These are phyloP conservation scores for Colletotrichum sp. DNA, from an alignment of 2,329 filamentous ascomycete genomes.

Conservation along the genomic window DNA sequence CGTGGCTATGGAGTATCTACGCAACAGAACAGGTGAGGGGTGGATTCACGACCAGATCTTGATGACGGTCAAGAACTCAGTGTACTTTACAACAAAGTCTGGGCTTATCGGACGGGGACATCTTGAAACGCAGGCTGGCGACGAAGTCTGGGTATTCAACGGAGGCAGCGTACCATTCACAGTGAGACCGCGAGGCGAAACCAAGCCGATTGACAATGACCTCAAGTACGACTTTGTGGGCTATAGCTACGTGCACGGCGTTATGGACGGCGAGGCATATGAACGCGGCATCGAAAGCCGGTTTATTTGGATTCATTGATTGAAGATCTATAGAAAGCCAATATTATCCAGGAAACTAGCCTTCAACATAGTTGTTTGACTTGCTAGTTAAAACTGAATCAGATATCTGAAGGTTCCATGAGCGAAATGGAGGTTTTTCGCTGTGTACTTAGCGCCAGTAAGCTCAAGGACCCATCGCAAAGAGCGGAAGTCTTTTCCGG, in stretches of 20 bases:
- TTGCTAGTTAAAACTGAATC: fast-evolving
- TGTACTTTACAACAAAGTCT: background rate
- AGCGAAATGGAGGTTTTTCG: fast-evolving
- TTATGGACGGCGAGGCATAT: background rate
- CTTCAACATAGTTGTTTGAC: background rate
- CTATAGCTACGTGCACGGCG: background rate
- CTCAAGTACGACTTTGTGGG: background rate
- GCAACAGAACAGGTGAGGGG: background rate
- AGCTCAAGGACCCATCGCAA: background rate
- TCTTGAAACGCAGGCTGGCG: background rate
- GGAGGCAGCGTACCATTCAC: background rate
- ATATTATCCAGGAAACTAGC: fast-evolving
- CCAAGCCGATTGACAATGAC: background rate
- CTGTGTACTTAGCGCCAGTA: background rate
- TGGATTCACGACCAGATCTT: background rate
- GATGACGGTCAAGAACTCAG: background rate
- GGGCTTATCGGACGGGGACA: background rate
- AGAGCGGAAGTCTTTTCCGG: background rate
- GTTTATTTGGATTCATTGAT: background rate
- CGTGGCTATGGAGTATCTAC: background rate
- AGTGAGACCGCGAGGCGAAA: background rate
- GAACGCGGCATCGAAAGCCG: background rate
- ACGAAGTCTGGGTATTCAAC: background rate
- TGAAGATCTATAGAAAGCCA: background rate
- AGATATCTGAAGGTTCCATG: background rate